These are phyloP conservation scores for Glebionis coronaria DNA, from an alignment of 129 eudicot genomes.

Conservation along the genomic window DNA sequence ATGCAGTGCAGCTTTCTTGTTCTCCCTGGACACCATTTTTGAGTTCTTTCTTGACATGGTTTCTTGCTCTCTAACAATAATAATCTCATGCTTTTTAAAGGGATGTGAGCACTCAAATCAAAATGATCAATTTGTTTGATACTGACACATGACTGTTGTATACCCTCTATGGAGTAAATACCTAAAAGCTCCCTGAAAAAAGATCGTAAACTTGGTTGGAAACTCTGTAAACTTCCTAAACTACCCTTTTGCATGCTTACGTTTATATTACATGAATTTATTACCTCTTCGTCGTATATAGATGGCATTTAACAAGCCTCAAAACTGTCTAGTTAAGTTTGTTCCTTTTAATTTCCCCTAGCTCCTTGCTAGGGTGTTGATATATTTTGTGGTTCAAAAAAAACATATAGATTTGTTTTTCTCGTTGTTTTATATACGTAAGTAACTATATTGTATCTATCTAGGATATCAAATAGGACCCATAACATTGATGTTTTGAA, in stretches of 20 bases:
- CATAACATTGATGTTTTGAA: background rate
- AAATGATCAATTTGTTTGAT: slow-evolving; percentile 54
- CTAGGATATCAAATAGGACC: slow-evolving; percentile 3
- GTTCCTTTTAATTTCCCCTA: too few relatives aligned
- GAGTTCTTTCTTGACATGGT: slow-evolving; percentile 8
- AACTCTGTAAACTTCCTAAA: slow-evolving; percentile 15
- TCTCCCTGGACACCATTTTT: slow-evolving; percentile 80
- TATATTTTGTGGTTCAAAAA: too few relatives aligned
- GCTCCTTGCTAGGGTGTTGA: too few relatives aligned
- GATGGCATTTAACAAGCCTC: too few relatives aligned
- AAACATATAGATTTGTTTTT: too few relatives aligned
- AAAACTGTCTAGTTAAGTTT: too few relatives aligned
- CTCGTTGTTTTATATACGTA: too few relatives aligned
- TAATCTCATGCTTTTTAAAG: slow-evolving; percentile 45
- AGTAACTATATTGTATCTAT: background rate
- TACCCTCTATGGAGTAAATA: slow-evolving; percentile 27
- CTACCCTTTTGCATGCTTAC: slow-evolving; percentile 25
- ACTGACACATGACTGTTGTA: slow-evolving; percentile 45
- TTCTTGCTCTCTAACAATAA: slow-evolving; percentile 11
- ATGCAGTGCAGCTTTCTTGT: slow-evolving; percentile 78
- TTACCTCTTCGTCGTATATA: too few relatives aligned
- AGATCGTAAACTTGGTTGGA: slow-evolving; percentile 13
- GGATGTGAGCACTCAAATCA: slow-evolving; percentile 49
- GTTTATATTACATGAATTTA: slow-evolving; percentile 11
- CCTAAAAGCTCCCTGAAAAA: slow-evolving; percentile 34